phyloP scores from a whole-genome alignment of 2,329 filamentous ascomycete genomes.

The Leptographium flavum region DNA sequence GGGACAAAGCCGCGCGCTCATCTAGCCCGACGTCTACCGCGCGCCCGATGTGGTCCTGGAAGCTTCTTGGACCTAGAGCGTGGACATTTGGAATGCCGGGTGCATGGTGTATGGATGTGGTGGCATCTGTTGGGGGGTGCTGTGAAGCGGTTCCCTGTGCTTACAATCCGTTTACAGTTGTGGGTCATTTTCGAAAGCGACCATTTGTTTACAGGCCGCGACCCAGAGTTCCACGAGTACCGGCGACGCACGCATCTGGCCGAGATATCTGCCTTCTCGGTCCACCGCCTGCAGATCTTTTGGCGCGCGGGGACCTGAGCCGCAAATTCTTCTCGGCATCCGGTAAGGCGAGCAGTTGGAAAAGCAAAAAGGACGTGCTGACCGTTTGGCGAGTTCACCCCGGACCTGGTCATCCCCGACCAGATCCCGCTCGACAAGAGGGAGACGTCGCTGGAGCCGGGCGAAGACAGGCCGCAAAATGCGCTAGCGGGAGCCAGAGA shows the following conservation, averaged over 20 bases:
- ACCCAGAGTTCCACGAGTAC: neutral
- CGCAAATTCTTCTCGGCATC: no score
- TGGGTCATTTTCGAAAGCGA: neutral
- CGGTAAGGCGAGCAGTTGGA: no score
- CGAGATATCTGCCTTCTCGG: neutral
- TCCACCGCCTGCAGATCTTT: no score
- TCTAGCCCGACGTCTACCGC: neutral
- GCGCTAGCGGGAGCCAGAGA: no score
- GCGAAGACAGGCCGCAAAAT: no score
- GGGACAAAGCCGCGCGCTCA: neutral
- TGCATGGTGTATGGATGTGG: no score
- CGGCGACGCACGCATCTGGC: neutral
- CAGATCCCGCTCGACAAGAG: no score
- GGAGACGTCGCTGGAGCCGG: no score
- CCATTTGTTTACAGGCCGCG: neutral
- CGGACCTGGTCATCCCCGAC: no score
- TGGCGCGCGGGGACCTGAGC: no score
- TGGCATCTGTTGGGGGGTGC: neutral
- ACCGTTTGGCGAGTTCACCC: no score
- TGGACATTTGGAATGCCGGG: neutral
- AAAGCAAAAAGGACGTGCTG: no score
- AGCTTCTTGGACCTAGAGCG: neutral
- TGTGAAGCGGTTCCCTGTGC: neutral
- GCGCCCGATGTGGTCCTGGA: neutral
- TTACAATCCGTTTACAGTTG: neutral